Evolutionary conservation across 176 grass and related monocot species (phyloP).

Genomic region (Oryza brachyantha): DNA sequence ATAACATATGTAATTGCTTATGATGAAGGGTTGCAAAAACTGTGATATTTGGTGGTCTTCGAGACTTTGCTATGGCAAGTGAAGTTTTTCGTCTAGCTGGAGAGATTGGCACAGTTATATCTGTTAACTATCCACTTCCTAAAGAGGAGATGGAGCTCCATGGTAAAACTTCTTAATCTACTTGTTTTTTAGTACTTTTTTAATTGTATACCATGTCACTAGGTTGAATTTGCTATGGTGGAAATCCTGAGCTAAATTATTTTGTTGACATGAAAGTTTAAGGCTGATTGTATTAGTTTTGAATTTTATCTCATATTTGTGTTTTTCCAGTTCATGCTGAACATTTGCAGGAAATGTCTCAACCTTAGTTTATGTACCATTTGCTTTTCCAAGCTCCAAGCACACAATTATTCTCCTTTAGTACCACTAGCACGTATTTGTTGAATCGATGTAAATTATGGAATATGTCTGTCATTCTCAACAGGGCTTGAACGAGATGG

Average conservation of each 20-base stretch:
- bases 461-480: constrained; percentile 17
- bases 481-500: constrained; percentile 86
- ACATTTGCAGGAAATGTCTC: neutral
- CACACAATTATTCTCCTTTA: neutral
- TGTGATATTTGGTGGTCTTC: constrained; percentile 80
- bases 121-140: constrained; percentile 78
- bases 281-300: neutral
- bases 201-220: constrained; percentile 1
- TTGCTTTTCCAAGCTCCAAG: constrained; percentile 11
- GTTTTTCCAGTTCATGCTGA: neutral
- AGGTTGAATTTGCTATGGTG: constrained; percentile 3
- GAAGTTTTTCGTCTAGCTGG: constrained; percentile 79
- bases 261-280: neutral
- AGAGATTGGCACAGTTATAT: constrained; percentile 67
- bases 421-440: neutral
- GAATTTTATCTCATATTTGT: constrained; percentile 4
- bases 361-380: neutral
- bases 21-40: constrained; percentile 78
- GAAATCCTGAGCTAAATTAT: constrained; percentile 8
- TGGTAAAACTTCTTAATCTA: constrained; percentile 48
- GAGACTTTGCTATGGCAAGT: constrained; percentile 55
- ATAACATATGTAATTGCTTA: neutral
- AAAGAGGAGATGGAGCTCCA: constrained; percentile 67
- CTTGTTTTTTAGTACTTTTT: neutral
- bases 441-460: neutral